Conservation (phyloP, 139 green algal species). For the Asterochloris sp. region DNA sequence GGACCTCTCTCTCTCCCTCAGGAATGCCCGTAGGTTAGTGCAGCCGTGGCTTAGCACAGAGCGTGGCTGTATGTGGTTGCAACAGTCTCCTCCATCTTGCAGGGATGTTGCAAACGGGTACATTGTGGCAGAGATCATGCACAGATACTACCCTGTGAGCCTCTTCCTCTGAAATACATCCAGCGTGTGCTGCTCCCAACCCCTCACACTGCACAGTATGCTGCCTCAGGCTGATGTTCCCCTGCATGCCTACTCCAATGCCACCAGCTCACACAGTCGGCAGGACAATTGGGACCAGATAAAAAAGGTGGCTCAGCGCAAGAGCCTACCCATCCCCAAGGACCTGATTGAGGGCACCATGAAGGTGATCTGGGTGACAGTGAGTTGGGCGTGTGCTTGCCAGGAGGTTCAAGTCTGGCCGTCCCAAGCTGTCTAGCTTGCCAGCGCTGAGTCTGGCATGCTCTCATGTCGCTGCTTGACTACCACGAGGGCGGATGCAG, state of each 20-base stretch:
- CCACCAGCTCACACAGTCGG: background rate
- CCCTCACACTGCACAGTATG: too few relatives aligned
- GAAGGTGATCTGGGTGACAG: too few relatives aligned
- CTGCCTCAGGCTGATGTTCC: constrained; percentile 2
- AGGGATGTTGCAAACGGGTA: constrained; percentile 8
- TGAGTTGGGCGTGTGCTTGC: background rate
- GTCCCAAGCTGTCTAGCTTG: background rate
- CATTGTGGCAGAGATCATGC: constrained; percentile 10
- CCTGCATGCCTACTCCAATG: constrained; percentile 8
- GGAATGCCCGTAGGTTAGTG: constrained; percentile 1
- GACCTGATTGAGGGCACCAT: background rate
- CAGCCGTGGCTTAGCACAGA: background rate
- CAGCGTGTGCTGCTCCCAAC: background rate
- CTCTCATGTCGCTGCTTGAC: too few relatives aligned
- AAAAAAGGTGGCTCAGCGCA: background rate
- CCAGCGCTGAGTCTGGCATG: too few relatives aligned
- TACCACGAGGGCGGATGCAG: too few relatives aligned
- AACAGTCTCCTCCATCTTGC: too few relatives aligned
- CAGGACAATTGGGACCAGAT: constrained; percentile 11
- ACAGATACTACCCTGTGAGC: constrained; percentile 12
- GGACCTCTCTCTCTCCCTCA: background rate
- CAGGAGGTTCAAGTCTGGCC: background rate
- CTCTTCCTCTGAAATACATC: background rate
- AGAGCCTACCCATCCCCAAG: background rate
- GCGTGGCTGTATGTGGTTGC: background rate